phyloP scores from a whole-genome alignment of 2,329 filamentous ascomycete species.

The Rhynchosporium graminicola region DNA sequence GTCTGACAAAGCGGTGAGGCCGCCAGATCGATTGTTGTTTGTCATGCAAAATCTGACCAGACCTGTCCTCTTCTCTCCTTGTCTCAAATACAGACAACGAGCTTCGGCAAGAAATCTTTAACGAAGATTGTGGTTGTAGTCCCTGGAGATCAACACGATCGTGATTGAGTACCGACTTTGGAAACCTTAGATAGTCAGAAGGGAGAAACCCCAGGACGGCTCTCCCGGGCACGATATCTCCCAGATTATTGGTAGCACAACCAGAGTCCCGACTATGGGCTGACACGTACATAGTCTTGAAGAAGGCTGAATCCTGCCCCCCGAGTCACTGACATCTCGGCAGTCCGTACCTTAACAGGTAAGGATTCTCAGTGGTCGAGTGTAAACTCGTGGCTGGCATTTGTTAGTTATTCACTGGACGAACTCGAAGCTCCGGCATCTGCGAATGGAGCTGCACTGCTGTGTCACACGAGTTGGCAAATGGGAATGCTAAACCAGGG shows the following conservation, averaged over 20 bases:
- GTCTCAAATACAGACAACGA: background rate
- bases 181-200: background rate
- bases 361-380: background rate
- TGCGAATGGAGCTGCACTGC: background rate
- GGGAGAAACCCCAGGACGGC: no score
- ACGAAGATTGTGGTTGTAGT: background rate
- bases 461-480: conserved; percentile 2
- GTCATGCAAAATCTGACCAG: conserved; percentile 1
- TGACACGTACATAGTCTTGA: conserved; percentile 11
- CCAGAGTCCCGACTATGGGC: conserved; percentile 1
- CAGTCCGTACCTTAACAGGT: background rate
- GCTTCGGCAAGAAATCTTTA: background rate
- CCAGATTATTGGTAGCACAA: conserved; percentile 14
- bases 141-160: background rate
- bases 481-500: background rate
- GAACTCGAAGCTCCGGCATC: background rate
- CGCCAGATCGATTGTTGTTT: background rate
- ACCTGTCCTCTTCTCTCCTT: background rate
- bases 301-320: conserved; percentile 6
- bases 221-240: background rate
- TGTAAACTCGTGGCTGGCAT: conserved; percentile 1
- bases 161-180: background rate
- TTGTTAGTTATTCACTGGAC: background rate
- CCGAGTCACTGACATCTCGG: background rate
- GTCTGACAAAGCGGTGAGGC: background rate